Base-by-base conservation (phyloP, 495 filamentous ascomycete genomes). In the Letharia columbiana region DNA sequence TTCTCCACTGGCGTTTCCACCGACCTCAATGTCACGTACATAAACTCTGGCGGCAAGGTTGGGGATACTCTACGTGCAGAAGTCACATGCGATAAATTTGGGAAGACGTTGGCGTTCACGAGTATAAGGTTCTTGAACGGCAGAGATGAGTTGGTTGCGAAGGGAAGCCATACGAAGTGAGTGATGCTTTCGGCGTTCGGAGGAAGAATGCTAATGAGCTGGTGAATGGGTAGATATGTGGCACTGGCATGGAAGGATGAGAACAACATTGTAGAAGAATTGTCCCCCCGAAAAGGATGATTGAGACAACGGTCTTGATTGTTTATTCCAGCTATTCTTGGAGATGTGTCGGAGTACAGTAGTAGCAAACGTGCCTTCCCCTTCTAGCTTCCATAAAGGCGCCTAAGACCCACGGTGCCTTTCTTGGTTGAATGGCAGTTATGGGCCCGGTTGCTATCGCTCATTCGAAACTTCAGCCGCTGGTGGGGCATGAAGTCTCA, bases 91-190 rank as follows among this genome's bases (percentile, higher is more conserved):
- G 93, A 97, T 72, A 96, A 91, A 76, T 93, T 97, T 70, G 94
- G 94, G 54, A 96, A 94, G 77, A 95, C 89, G 0, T 79, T 98
- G 31, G 94, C 94, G 18, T 98, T 85, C 71, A 98, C 94, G 1
- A 87, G 80, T 4, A 87, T 97, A 66, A 81, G 79, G 17, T 98
- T 98, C 75, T 80, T 75, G 39, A 92, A 96, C 70, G 71, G 72
- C n/a, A 84, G 89, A 67, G 86, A 89, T 15, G 83, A 96, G 41
- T 69, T 96, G 35, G 84, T 92, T 47, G 94, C 94, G 4, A 78
- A 92, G 66, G 94, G 94, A 33, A 97, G 93, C 70, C 94, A 98
- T 78, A 98, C 94, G 12, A 98, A 98, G 91, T 96, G 72, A 74
- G 85, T 78, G 52, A 0, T 49, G 15, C 28, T 9, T 54, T 67